These are phyloP conservation scores for Prunus kanzakura DNA, from an alignment of 306 rosid species.

Conservation along the genomic window DNA sequence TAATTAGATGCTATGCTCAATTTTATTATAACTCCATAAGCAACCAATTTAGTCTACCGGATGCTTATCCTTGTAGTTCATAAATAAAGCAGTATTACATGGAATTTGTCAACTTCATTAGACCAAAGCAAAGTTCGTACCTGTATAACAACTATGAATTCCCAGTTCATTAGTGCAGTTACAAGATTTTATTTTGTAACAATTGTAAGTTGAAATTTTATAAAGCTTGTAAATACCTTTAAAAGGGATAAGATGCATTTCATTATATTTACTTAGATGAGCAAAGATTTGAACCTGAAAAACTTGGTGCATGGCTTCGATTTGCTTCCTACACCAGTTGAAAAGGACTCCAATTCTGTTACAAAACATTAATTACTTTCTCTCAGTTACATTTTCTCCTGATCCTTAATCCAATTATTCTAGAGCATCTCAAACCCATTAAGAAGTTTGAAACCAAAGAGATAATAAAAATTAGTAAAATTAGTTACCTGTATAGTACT, in stretches of 20 bases:
- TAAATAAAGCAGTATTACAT: conserved; percentile 27
- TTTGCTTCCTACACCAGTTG: conserved; percentile 99
- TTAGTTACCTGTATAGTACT: not conserved
- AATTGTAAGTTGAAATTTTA: conserved; percentile 33
- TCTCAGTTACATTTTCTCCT: conserved; percentile 57
- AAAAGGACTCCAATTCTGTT: conserved; percentile 90
- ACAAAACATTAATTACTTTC: conserved; percentile 75
- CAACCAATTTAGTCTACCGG: conserved; percentile 12
- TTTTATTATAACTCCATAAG: conserved; percentile 21
- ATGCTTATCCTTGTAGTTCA: conserved; percentile 30
- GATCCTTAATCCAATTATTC: conserved; percentile 46
- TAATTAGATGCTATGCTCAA: conserved; percentile 13
- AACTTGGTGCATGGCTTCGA: conserved; percentile 99
- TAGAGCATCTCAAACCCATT: conserved; percentile 12
- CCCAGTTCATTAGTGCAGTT: conserved; percentile 43
- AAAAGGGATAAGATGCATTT: conserved; percentile 28
- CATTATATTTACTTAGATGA: conserved; percentile 43
- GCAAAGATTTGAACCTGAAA: conserved; percentile 98
- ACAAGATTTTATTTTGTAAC: conserved; percentile 29
- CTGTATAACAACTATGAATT: conserved; percentile 53
- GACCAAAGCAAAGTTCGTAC: conserved; percentile 42
- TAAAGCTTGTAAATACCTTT: conserved; percentile 26
- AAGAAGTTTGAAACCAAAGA: not conserved
- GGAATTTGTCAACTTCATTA: conserved; percentile 34
- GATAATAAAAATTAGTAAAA: not conserved